Conservation (phyloP, 2,329 filamentous ascomycete species). For the Aspergillus eucalypticola region DNA sequence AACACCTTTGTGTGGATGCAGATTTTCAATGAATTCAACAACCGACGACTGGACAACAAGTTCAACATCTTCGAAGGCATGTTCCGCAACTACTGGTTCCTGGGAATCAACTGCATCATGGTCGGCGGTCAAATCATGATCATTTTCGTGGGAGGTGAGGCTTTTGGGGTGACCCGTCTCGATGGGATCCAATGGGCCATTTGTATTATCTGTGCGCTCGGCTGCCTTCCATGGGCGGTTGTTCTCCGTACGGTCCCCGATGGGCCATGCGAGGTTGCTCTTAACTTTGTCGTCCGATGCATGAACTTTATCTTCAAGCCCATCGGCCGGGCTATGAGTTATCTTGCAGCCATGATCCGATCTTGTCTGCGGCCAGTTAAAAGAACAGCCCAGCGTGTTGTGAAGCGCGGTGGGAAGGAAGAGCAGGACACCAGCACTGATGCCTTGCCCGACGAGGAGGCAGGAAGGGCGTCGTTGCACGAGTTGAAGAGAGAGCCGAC, state of each 20-base stretch:
- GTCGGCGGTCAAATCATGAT: constrained; percentile 87
- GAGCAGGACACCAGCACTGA: background rate
- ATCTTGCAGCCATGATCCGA: constrained; percentile 30
- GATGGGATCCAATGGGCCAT: constrained; percentile 81
- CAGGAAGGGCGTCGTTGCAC: constrained; percentile 12
- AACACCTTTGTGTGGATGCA: constrained; percentile 99
- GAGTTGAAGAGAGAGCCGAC: constrained; percentile 13
- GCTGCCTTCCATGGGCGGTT: constrained; percentile 84
- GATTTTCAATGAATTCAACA: constrained; percentile 98
- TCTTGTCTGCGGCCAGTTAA: constrained; percentile 25
- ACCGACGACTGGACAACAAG: constrained; percentile 87
- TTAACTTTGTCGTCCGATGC: constrained; percentile 54
- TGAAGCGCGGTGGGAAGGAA: constrained; percentile 4
- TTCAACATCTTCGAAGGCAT: constrained; percentile 96
- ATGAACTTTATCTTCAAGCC: constrained; percentile 55
- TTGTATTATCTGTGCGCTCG: constrained; percentile 75
- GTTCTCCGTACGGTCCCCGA: constrained; percentile 83
- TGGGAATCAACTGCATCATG: constrained; percentile 82
- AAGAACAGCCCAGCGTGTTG: constrained; percentile 23
- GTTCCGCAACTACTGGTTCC: constrained; percentile 82
- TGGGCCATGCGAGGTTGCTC: constrained; percentile 48
- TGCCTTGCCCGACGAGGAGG: constrained; percentile 20
- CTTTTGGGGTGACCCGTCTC: constrained; percentile 73
- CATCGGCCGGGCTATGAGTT: constrained; percentile 30
- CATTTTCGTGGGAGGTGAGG: constrained; percentile 77